Percentiles rank a stretch among this genome's conserved stretches.
phyloP scores from a whole-genome alignment of 1,284 basidiomycete genomes.

The Ceratobasidium sp. region DNA sequence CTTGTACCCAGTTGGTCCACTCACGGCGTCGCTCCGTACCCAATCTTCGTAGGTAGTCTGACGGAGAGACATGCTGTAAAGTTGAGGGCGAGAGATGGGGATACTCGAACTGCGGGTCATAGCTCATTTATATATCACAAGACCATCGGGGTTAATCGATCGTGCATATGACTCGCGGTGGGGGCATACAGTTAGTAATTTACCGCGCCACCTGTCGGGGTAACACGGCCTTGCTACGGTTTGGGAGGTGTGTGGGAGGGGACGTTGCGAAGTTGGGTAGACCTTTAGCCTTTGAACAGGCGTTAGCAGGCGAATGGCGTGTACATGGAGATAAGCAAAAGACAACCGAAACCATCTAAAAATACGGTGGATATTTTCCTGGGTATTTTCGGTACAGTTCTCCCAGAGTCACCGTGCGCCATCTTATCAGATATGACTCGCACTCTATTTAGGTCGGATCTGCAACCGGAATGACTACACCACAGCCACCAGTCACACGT shows the following conservation, averaged over 20 bases:
- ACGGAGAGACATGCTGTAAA: not conserved
- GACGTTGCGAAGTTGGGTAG: too few relatives aligned
- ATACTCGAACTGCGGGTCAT: not conserved
- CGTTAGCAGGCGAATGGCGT: too few relatives aligned
- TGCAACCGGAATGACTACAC: not conserved
- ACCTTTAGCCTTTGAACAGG: too few relatives aligned
- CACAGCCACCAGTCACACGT: slow-evolving; percentile 2
- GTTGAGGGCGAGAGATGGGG: not conserved
- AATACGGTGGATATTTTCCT: too few relatives aligned
- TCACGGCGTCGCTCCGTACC: slow-evolving; percentile 59
- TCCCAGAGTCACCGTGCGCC: not conserved
- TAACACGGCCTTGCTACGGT: not conserved
- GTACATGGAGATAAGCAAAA: too few relatives aligned
- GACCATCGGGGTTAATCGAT: too few relatives aligned
- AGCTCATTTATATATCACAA: not conserved
- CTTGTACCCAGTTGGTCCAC: not conserved
- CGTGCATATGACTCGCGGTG: not conserved
- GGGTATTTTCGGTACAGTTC: too few relatives aligned
- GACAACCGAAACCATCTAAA: too few relatives aligned
- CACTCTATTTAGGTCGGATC: not conserved
- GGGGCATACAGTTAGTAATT: not conserved
- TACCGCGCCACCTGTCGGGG: not conserved
- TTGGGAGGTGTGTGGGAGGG: too few relatives aligned
- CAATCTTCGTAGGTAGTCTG: slow-evolving; percentile 57
- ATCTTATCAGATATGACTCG: slow-evolving; percentile 18